These are phyloP conservation scores for Eimeria praecox DNA, from an alignment of 169 alveolate genomes.

Conservation along the genomic window DNA sequence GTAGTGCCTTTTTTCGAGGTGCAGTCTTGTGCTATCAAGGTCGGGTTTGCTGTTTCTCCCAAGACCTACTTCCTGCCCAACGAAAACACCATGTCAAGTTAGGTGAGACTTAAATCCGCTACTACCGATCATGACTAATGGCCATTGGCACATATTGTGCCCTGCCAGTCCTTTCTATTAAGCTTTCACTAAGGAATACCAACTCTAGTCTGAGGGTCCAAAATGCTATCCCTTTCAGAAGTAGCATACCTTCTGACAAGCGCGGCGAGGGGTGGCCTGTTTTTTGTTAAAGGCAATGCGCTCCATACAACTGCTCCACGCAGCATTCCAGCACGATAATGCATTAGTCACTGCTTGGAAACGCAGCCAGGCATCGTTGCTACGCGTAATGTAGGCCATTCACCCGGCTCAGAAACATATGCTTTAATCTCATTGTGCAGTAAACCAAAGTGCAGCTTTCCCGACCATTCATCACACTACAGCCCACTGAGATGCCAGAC, in stretches of 20 bases:
- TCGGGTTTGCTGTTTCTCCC: neutral
- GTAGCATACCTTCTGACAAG: neutral
- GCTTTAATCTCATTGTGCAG: neutral
- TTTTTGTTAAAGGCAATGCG: neutral
- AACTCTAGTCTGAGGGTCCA: neutral
- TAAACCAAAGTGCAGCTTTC: too few relatives aligned
- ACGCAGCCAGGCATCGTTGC: neutral
- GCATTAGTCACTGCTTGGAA: neutral
- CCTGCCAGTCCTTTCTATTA: neutral
- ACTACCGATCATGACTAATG: neutral
- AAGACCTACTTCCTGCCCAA: neutral
- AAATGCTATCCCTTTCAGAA: neutral
- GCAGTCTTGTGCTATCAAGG: neutral
- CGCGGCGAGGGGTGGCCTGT: neutral
- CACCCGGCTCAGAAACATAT: neutral
- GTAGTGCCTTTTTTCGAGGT: neutral
- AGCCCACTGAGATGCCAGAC: neutral
- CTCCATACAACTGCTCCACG: neutral
- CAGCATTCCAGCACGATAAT: neutral
- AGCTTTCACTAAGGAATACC: neutral
- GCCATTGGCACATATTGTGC: neutral
- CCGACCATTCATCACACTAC: neutral
- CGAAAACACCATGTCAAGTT: neutral
- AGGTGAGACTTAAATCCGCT: neutral
- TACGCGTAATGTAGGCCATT: neutral